Evolutionary conservation across 257 asterid species (phyloP).

Genomic region (Perilla frutescens): DNA sequence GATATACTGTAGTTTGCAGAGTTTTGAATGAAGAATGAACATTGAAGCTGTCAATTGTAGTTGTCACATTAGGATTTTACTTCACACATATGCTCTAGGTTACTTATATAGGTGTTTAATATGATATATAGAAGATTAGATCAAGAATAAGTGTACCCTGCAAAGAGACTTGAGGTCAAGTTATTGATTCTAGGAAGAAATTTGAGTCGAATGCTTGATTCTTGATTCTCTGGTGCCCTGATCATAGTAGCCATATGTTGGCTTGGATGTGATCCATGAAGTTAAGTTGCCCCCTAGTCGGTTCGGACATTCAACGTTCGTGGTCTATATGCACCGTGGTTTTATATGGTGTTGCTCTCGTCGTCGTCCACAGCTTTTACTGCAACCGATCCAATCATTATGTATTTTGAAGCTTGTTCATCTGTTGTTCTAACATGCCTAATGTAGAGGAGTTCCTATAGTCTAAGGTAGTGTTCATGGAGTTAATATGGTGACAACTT

Average conservation of each 20-base stretch:
- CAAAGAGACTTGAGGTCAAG: background rate
- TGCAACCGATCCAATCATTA: no score
- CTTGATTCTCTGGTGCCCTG: no score
- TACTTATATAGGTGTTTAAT: slow-evolving; percentile 1
- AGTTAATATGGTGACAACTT: no score
- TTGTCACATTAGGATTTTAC: no score
- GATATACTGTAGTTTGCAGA: no score
- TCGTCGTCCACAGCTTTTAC: no score
- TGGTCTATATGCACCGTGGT: background rate
- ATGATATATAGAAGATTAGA: background rate
- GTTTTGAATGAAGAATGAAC: no score
- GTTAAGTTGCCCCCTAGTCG: background rate
- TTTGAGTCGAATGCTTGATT: no score
- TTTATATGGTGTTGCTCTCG: background rate
- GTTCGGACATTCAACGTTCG: background rate
- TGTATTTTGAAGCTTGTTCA: no score
- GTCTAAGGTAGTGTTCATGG: background rate
- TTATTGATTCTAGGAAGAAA: no score
- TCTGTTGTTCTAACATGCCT: background rate
- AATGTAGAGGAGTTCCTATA: background rate
- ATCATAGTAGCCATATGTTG: background rate
- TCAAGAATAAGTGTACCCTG: background rate
- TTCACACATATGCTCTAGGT: background rate
- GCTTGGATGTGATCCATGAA: slow-evolving; percentile 12
- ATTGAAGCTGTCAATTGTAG: no score